A percentile compares a stretch with the other conserved stretches of the same genome.
Evolutionary conservation across 106 monocot genomes (phyloP).

Genomic region (Allium fistulosum): DNA sequence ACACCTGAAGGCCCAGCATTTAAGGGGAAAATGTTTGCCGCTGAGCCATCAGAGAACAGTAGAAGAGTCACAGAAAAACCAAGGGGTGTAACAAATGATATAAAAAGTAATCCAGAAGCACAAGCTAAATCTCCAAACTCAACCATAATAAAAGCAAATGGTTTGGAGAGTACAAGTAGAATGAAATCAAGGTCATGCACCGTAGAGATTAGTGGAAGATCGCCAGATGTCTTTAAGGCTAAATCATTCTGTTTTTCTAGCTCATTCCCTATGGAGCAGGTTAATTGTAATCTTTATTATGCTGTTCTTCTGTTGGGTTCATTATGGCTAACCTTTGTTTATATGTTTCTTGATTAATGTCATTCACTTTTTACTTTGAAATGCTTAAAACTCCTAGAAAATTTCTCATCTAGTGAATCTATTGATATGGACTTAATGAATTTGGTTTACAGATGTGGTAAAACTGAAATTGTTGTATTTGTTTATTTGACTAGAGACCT

Average conservation of each 20-base stretch:
- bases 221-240: conserved; percentile 50
- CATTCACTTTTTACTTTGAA: background rate
- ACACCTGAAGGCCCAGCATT: conserved; percentile 7
- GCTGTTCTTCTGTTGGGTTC: too few species aligned
- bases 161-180: conserved; percentile 1
- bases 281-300: conserved; percentile 9
- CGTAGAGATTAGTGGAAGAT: conserved; percentile 11
- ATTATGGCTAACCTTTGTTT: background rate
- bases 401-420: too few species aligned
- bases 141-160: too few species aligned
- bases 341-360: background rate
- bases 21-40: conserved; percentile 13
- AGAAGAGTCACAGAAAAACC: conserved; percentile 16
- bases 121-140: conserved; percentile 10
- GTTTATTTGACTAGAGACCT: conserved; percentile 43
- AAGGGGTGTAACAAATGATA: too few species aligned
- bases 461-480: background rate
- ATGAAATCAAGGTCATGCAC: conserved; percentile 15
- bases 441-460: background rate
- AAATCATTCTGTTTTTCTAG: conserved; percentile 73
- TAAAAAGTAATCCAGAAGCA: conserved; percentile 13
- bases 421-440: too few species aligned
- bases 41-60: conserved; percentile 15
- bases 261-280: conserved; percentile 72
- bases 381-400: too few species aligned